Evolutionary conservation across 192 early-diverging fungal species (phyloP).

Genomic region (Chytriomyces hyalinus): DNA sequence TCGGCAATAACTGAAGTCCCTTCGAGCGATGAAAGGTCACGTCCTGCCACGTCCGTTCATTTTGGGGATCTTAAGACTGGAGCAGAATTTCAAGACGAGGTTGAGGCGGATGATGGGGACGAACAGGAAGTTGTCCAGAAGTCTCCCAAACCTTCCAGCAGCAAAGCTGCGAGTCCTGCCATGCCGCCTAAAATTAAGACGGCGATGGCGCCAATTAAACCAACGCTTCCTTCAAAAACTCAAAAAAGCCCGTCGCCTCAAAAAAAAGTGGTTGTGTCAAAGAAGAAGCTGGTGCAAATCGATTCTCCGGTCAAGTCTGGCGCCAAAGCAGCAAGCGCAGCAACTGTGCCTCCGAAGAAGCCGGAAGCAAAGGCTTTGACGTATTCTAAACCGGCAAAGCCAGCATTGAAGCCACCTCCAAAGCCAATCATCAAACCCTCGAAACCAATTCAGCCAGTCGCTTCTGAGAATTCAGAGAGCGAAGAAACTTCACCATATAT

Average conservation of each 20-base stretch:
- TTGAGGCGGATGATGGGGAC: neutral
- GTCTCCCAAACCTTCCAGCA: neutral
- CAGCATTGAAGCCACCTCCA: too few relatives aligned
- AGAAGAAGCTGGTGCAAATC: constrained; percentile 22
- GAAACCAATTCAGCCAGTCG: neutral
- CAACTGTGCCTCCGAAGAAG: neutral
- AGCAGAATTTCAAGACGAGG: neutral
- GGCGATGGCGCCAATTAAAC: neutral
- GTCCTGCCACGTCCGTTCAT: constrained; percentile 7
- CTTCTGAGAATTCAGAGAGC: neutral
- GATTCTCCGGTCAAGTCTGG: constrained; percentile 15
- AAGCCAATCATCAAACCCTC: too few relatives aligned
- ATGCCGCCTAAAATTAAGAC: too few relatives aligned
- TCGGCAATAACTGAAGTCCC: constrained; percentile 16
- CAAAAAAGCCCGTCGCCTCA: neutral
- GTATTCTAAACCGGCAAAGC: neutral
- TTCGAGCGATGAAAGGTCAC: constrained; percentile 18
- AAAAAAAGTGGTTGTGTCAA: constrained; percentile 5
- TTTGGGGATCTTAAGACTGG: neutral
- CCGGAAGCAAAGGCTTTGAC: constrained; percentile 2
- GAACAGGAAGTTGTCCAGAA: constrained; percentile 5
- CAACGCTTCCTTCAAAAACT: neutral
- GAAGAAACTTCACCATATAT: too few relatives aligned
- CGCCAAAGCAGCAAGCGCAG: neutral
- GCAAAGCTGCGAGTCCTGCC: neutral